Percentiles rank a stretch among this genome's conserved stretches.
Conservation (phyloP, 768 basidiomycete genomes). For the Clavulina sp. region DNA sequence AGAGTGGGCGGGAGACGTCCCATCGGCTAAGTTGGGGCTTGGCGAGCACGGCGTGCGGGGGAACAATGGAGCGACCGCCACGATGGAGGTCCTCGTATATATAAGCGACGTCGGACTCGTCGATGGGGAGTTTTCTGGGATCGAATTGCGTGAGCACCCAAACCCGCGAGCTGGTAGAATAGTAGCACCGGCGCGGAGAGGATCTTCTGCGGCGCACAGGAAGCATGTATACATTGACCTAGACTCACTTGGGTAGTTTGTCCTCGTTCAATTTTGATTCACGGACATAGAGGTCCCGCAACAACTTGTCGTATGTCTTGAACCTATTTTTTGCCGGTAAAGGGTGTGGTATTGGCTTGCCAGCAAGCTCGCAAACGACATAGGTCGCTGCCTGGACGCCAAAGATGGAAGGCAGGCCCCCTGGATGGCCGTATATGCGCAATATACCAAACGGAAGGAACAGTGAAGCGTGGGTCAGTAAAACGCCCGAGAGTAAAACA, state of each 20-base stretch:
- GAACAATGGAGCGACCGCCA: constrained; percentile 46
- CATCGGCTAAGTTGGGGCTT: constrained; percentile 67
- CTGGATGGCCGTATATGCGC: constrained; percentile 17
- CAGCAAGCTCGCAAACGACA: constrained; percentile 70
- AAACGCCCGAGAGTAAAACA: too few species aligned
- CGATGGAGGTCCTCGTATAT: constrained; percentile 79
- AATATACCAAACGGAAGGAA: neutral
- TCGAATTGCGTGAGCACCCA: constrained; percentile 1
- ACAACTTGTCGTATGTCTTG: constrained; percentile 67
- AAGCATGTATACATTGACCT: constrained; percentile 4
- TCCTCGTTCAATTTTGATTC: constrained; percentile 50
- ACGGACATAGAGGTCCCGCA: constrained; percentile 54
- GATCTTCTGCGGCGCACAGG: neutral
- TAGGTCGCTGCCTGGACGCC: constrained; percentile 82
- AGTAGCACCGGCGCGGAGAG: neutral
- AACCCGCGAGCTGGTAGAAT: neutral
- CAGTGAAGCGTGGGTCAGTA: neutral
- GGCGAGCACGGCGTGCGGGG: constrained; percentile 56
- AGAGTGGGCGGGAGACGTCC: constrained; percentile 47
- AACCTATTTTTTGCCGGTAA: constrained; percentile 70
- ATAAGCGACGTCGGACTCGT: constrained; percentile 66
- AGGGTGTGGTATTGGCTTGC: constrained; percentile 66
- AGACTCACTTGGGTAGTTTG: constrained; percentile 35
- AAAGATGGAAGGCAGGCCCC: constrained; percentile 77
- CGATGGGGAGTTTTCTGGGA: constrained; percentile 52